Evolutionary conservation across 2,329 filamentous ascomycete species (phyloP), one percentile per base, ranked within the genome.

Genomic region (Dendryphion nanum): DNA sequence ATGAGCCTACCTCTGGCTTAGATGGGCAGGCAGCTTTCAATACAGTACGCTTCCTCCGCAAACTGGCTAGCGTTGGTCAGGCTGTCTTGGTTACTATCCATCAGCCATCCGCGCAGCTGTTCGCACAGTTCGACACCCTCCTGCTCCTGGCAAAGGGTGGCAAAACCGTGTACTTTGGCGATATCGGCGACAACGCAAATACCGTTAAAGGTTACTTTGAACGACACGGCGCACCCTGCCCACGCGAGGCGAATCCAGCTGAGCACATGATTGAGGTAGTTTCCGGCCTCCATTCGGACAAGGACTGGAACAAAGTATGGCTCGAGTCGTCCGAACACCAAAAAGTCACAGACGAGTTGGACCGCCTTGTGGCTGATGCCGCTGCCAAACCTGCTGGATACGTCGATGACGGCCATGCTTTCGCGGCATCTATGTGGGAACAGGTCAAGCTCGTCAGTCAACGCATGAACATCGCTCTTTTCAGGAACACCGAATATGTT

Each of bases 11-110:
- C 0, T 84, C 80, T 2, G 85, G 85, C 35, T 75, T 89, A 0
- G 82, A 85, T 51, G 78, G 75, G n/a, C 80, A 85, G 57, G 79
- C 76, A 30, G 82, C 83, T 14, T 86, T 79, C 67, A 84, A 84
- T 59, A 86, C 85, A 41, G 78, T 85, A 13, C 77, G 81, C n/a
- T 84, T 86, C 68, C 69, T 88, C 10, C 78, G 79, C 56, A 86
- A 86, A 67, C 76, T 87, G 4, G 79, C 83, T 26, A 70, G 75
- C n/a, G 82, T 83, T 2, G 88, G 88, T 2, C 88, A 93, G 61
- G 87, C 87, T 6, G 85, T 94, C 46, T 76, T 93, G 2, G 89
- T 86, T 67, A 93, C 87, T 1, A 93, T 94, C 44, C 88, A 94
- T 59, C 88, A 94, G 58, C 88, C 88, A 1, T 89, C 86, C 38